These are phyloP conservation scores for Phyllosticta capitalensis DNA, from an alignment of 2,329 filamentous ascomycete genomes.

Conservation along the genomic window DNA sequence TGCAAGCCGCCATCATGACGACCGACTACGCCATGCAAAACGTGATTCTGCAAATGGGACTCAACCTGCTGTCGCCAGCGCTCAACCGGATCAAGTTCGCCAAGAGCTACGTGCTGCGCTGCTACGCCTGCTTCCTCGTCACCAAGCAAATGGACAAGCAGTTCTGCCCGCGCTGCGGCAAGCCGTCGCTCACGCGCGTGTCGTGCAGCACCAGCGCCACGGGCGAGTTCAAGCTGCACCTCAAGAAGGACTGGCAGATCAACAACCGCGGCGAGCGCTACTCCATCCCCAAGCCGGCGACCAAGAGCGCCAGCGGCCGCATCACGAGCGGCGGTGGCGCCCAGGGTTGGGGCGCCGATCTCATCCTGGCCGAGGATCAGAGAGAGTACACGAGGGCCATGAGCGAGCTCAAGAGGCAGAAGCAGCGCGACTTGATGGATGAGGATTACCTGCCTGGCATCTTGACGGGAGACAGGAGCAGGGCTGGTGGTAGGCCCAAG, in stretches of 20 bases:
- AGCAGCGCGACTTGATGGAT: slow-evolving; percentile 82
- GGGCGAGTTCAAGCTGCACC: slow-evolving; percentile 73
- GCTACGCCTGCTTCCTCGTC: slow-evolving; percentile 68
- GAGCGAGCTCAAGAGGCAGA: slow-evolving; percentile 54
- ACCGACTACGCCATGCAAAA: slow-evolving; percentile 98
- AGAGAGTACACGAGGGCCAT: slow-evolving; percentile 71
- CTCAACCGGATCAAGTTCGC: slow-evolving; percentile 74
- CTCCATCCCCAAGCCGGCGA: slow-evolving; percentile 82
- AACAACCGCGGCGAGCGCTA: slow-evolving; percentile 88
- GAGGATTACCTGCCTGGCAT: slow-evolving; percentile 84
- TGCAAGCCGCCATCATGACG: slow-evolving; percentile 86
- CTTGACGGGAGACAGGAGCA: slow-evolving; percentile 66
- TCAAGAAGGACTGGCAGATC: slow-evolving; percentile 94
- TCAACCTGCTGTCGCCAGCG: slow-evolving; percentile 73
- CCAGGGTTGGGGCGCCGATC: slow-evolving; percentile 71
- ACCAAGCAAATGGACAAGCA: slow-evolving; percentile 78
- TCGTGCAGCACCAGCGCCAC: slow-evolving; percentile 74
- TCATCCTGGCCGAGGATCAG: slow-evolving; percentile 90
- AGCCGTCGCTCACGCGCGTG: slow-evolving; percentile 73
- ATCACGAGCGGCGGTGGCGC: slow-evolving; percentile 59
- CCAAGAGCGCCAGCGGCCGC: slow-evolving; percentile 73
- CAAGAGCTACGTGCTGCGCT: slow-evolving; percentile 82
- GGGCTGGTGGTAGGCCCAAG: slow-evolving; percentile 56
- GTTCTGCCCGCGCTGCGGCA: slow-evolving; percentile 87
- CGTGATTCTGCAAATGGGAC: slow-evolving; percentile 86